Conservation (phyloP, 352 stramenopile species). For the Peronospora destructor region DNA sequence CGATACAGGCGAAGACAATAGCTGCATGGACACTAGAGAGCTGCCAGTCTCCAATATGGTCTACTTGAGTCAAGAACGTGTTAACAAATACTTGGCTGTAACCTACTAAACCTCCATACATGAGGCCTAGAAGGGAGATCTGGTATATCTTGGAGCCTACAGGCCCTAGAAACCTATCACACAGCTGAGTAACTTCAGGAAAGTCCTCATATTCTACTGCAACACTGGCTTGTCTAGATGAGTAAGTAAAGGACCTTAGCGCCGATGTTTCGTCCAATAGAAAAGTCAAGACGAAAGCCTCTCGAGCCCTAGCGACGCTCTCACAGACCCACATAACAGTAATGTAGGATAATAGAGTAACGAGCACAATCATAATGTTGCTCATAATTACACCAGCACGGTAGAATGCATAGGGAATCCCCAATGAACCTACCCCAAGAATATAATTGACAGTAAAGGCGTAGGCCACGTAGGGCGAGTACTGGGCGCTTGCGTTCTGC, state of each 20-base stretch:
- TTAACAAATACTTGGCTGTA: constrained; percentile 90
- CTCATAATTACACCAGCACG: constrained; percentile 68
- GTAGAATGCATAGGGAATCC: constrained; percentile 85
- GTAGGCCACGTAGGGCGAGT: constrained; percentile 76
- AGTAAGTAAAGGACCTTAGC: constrained; percentile 12
- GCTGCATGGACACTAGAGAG: constrained; percentile 51
- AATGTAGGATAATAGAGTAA: constrained; percentile 78
- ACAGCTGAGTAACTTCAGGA: constrained; percentile 74
- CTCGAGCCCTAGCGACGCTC: constrained; percentile 48
- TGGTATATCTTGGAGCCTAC: constrained; percentile 75
- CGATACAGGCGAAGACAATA: constrained; percentile 74
- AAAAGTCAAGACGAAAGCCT: constrained; percentile 33
- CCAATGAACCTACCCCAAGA: constrained; percentile 85
- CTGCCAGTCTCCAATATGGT: constrained; percentile 42
- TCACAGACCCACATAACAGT: constrained; percentile 89
- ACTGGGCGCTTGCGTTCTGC: constrained; percentile 28
- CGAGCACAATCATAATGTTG: constrained; percentile 65
- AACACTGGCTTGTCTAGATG: constrained; percentile 7
- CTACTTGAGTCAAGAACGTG: constrained; percentile 67
- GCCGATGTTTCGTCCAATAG: constrained; percentile 32
- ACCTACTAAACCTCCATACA: constrained; percentile 84
- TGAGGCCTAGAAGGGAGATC: constrained; percentile 76
- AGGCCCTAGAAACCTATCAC: constrained; percentile 59
- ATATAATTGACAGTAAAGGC: constrained; percentile 91
- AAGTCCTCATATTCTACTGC: constrained; percentile 46